Base-by-base conservation (phyloP, 2,329 filamentous ascomycete genomes). In the Xylaria arbuscula region DNA sequence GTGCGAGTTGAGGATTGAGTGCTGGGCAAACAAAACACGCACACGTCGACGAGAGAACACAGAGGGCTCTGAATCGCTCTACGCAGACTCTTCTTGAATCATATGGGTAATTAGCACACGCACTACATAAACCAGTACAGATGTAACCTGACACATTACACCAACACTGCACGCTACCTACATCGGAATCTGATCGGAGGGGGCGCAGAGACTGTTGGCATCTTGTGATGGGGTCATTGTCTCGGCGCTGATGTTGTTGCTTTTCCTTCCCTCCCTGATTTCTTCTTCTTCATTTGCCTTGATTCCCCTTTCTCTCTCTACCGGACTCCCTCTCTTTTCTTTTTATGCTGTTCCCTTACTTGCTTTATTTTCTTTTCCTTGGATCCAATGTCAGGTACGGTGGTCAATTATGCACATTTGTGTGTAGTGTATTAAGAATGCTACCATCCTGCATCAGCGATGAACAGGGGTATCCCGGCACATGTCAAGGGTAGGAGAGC, bases 381-480 rank as follows among this genome's bases (percentile, higher is more conserved):
- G 10, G 7, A 47, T 47, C 5, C n/a, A 19, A 22, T 10, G 45
- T 47, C 45, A 47, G 8, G 5, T 10, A 47, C 45, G n/a, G 45
- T 9, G 15, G 9, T 47, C n/a, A 19, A 19, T 22, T 47, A 47
- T 47, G n/a, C 45, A 47, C 19, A 47, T 10, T 19, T 7, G 38
- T 17, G 8, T 2, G 19, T 19, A 24, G 13, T 48, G 45, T 10
- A 24, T 48, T 22, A 48, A n/a, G 48, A 63, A 48, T 56, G 53
- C 51, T 64, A 38, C 19, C 42, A n/a, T 57, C 11, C 62, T 38
- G 51, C 55, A 40, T 28, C n/a, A 7, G 62, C 40, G 28, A 50
- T 45, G 10, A 59, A 15, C 65, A 57, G n/a, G 54, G 65, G 59
- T 7, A 40, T 28, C 65, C 65, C 55, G 48, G 59, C 24, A n/a